Base-by-base conservation (phyloP, 164 flowering plant species). In the Stephania japonica region DNA sequence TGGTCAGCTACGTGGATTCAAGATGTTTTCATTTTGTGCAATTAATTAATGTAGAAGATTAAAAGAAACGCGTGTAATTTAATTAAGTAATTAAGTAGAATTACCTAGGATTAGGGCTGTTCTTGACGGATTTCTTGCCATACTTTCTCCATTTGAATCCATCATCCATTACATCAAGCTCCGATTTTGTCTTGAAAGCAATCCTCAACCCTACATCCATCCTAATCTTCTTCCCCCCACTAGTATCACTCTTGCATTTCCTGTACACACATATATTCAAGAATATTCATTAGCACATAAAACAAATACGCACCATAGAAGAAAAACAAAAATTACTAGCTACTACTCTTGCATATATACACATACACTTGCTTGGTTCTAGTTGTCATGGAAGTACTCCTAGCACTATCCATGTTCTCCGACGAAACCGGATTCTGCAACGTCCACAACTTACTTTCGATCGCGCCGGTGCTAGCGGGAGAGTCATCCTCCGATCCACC, bases 61-160 rank as follows among this genome's bases (percentile, higher is more conserved):
- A 49, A 13, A 14, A 50, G 14, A 14, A 13, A 19, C 59, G 11
- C 19, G 19, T 50, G 16, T 19, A 50, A 50, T 50, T 50, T 13
- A 50, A 32, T 49, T 50, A 50, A 50, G 59, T 13, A 50, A 6
- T 50, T 5, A 50, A 42, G 18, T 0, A 69, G 19, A 11, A 21
- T 19, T 13, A 89, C 92, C 92, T 89, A 3, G 88, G 89, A 78
- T 86, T 80, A 8, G 90, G 88, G 77, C 84, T 89, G 83, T 83
- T 82, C 82, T 89, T 89, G 11, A 89, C 89, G 0, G 85, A 66
- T 71, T 89, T 89, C 77, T 89, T 87, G 41, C 92, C 92, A 67
- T 89, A 89, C 72, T 89, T 89, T 73, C 92, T 81, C 92, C 92
- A 89, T 50, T 81, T 87, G 77, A 71, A 89, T 19, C 92, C 92